Conservation (phyloP, 208 protist genomes). For the Leishmania braziliensis region DNA sequence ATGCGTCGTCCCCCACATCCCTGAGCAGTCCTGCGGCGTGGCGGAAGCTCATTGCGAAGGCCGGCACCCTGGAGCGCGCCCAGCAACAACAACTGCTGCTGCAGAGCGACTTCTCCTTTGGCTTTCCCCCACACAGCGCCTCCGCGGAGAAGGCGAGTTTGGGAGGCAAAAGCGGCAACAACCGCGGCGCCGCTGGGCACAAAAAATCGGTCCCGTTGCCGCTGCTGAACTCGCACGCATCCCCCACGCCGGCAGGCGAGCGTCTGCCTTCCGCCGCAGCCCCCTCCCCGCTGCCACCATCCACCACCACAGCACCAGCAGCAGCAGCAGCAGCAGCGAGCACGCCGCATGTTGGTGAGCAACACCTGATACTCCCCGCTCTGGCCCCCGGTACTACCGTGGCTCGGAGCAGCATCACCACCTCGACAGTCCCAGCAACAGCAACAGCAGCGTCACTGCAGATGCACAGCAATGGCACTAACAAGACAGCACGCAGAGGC, state of each 20-base stretch:
- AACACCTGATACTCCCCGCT: neutral
- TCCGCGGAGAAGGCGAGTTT: neutral
- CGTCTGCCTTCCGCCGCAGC: neutral
- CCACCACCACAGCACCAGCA: neutral
- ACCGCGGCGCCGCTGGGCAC: neutral
- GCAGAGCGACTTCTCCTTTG: neutral
- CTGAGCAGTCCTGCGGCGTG: constrained; percentile 22
- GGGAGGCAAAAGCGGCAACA: neutral
- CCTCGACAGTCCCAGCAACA: neutral
- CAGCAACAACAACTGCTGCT: neutral
- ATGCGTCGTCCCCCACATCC: constrained; percentile 10
- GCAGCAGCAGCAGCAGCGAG: neutral
- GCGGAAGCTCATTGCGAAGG: constrained; percentile 22
- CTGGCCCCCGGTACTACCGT: neutral
- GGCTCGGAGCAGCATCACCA: neutral
- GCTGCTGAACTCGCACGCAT: neutral
- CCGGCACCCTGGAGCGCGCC: neutral
- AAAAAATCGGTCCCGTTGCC: neutral
- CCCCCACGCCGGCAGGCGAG: neutral
- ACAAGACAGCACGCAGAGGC: neutral
- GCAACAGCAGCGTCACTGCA: neutral
- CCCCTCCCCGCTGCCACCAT: neutral
- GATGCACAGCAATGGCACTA: neutral
- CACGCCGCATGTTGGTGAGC: neutral
- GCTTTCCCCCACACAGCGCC: constrained; percentile 6